These are phyloP conservation scores for Chondrus crispus DNA, from an alignment of 23 red algal species.

Conservation along the genomic window DNA sequence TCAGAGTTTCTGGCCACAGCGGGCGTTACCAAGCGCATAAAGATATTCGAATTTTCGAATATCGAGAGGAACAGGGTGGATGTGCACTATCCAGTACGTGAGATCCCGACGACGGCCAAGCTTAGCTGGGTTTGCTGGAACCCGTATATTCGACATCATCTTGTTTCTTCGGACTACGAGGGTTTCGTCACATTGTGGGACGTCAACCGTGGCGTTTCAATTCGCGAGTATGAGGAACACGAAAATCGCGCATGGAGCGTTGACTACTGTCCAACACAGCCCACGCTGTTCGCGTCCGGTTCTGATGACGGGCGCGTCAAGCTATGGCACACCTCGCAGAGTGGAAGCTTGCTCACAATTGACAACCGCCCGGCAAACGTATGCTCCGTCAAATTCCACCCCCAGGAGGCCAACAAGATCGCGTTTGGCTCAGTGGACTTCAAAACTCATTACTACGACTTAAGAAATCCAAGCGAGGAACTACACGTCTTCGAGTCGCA, in stretches of 20 bases:
- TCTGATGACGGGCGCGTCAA: constrained; percentile 94
- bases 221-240: constrained; percentile 92
- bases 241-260: constrained; percentile 89
- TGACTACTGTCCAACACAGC: constrained; percentile 80
- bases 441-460: constrained; percentile 85
- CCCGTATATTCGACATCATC: constrained; percentile 79
- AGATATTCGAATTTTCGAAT: constrained; percentile 91
- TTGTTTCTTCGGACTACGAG: constrained; percentile 91
- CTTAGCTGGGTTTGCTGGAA: constrained; percentile 94
- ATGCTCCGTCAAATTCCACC: constrained; percentile 93
- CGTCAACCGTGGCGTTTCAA: constrained; percentile 11
- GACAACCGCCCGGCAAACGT: constrained; percentile 91
- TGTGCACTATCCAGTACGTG: constrained; percentile 89
- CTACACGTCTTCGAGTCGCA: constrained; percentile 79
- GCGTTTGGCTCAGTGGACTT: constrained; percentile 86
- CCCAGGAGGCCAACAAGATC: constrained; percentile 37
- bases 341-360: constrained; percentile 70
- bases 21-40: constrained; percentile 88
- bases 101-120: constrained; percentile 85
- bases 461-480: constrained; percentile 62
- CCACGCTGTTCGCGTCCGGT: constrained; percentile 73
- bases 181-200: constrained; percentile 94
- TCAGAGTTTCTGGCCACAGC: constrained; percentile 85
- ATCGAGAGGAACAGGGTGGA: constrained; percentile 48
- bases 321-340: constrained; percentile 70